Evolutionary conservation across 441 rosid species (phyloP), one percentile per base, ranked within the genome.

Genomic region (Aleurites moluccanus): DNA sequence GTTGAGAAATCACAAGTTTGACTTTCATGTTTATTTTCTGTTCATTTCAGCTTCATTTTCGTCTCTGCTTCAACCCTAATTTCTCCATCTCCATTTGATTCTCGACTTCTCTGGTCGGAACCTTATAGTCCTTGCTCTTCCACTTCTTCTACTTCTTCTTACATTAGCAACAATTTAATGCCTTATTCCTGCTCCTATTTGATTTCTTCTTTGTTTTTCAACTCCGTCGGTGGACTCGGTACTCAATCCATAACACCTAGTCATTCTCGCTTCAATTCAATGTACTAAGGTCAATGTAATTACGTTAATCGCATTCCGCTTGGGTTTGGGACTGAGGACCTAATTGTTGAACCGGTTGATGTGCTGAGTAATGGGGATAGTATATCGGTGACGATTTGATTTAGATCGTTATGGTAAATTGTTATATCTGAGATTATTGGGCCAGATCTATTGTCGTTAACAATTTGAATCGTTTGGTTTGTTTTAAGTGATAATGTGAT

Each of bases 301-400:
- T 88, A 82, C 56, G 82, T 84, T 38, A 52, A 68, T 68, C 81
- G 47, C n/a, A 65, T 90, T 28, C 92, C 95, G 27, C 88, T 89
- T 3, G 84, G 81, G 27, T 92, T 82, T 69, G 85, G 87, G 3
- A 65, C 89, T 9, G 98, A 91, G 45, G 99, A 92, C 85, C 78
- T 92, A 73, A 73, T 88, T 56, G 85, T 84, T 10, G 97, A 91
- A 81, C 90, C 88, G 20, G 16, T 85, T 79, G 98, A 93, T 10
- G 76, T 80, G 62, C 76, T 88, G 74, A 86, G 86, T 80, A 85
- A 89, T 15, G 93, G 90, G 18, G 98, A 96, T 80, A 96, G 98
- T 78, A 94, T 96, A 45, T 94, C 98, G 59, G 99, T 96, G 67
- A 96, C 99, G 76, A 90, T 96, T 85, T 94, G 99, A 69, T 96